Percentiles rank a stretch among this genome's conserved stretches.
phyloP scores from a whole-genome alignment of 352 stramenopile species.

The Pythium phragmitis region DNA sequence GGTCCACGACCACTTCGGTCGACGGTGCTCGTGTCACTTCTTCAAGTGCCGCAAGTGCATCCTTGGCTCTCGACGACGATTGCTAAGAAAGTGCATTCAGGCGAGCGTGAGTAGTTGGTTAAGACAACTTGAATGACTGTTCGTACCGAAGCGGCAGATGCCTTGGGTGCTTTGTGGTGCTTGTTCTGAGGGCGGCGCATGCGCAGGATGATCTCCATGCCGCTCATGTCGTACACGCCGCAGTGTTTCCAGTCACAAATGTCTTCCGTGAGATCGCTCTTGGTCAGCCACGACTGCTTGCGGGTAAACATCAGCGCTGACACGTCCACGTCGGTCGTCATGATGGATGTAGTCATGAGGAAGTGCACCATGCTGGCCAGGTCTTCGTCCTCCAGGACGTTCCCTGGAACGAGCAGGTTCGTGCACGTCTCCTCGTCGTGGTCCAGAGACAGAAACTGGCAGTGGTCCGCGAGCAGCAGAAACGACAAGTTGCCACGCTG shows the following conservation, averaged over 20 bases:
- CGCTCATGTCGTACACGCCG: conserved; percentile 49
- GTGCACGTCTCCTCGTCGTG: conserved; percentile 47
- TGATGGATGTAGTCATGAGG: conserved; percentile 54
- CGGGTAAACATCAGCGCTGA: conserved; percentile 40
- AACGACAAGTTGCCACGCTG: conserved; percentile 66
- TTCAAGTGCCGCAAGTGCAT: conserved; percentile 40
- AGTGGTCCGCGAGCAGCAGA: conserved; percentile 41
- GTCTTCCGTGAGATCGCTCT: conserved; percentile 35
- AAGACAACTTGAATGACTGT: no score
- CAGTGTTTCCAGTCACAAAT: conserved; percentile 56
- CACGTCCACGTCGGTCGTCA: conserved; percentile 50
- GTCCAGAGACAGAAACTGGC: conserved; percentile 55
- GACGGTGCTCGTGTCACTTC: conserved; percentile 22
- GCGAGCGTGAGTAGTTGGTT: not conserved
- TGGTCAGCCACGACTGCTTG: conserved; percentile 53
- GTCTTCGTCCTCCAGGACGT: conserved; percentile 34
- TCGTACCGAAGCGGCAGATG: not conserved
- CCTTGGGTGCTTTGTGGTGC: conserved; percentile 28
- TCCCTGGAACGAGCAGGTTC: conserved; percentile 37
- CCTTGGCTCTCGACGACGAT: conserved; percentile 16
- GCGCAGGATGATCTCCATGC: conserved; percentile 39
- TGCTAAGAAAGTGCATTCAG: conserved; percentile 4
- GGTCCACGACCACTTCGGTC: conserved; percentile 38
- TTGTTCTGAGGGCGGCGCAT: conserved; percentile 53
- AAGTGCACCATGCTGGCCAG: conserved; percentile 61